phyloP scores from a whole-genome alignment of 108 stramenopile species.

The Hondaea fermentalgiana region DNA sequence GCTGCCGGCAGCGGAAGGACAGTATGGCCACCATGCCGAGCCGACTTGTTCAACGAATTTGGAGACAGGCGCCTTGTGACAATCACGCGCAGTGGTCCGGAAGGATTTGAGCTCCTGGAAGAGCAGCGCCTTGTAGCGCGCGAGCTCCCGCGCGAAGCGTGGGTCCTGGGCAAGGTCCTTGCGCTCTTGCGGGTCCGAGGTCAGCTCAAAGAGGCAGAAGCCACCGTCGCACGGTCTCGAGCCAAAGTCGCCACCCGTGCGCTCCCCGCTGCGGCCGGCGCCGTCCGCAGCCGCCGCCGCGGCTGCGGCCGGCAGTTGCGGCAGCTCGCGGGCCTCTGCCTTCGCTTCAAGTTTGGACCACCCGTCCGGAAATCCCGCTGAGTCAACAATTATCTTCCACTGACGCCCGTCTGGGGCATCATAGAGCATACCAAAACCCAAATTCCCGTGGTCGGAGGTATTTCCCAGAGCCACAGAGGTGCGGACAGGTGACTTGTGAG shows the following conservation, averaged over 20 bases:
- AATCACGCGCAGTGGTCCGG: too few species aligned
- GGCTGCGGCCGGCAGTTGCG: too few species aligned
- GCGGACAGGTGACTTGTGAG: background rate
- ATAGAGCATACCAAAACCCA: background rate
- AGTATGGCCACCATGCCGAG: too few species aligned
- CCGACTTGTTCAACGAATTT: too few species aligned
- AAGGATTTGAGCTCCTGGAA: too few species aligned
- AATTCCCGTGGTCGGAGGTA: background rate
- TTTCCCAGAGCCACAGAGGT: background rate
- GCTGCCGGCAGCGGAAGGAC: too few species aligned
- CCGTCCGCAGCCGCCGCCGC: too few species aligned
- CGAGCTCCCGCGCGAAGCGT: too few species aligned
- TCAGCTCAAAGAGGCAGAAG: background rate
- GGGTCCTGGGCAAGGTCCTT: background rate
- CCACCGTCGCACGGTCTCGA: background rate
- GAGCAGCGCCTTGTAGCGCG: too few species aligned
- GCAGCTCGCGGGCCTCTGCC: background rate
- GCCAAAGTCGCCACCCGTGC: too few species aligned
- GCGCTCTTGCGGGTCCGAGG: background rate
- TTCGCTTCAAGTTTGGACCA: background rate
- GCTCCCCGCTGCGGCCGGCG: too few species aligned
- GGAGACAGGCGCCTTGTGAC: too few species aligned
- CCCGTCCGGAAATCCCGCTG: background rate
- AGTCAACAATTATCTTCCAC: background rate
- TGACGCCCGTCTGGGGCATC: background rate